A percentile compares a stretch with the other conserved stretches of the same genome.
These are phyloP conservation scores for Kazachstania sp. DNA, from an alignment of 1,139 yeast species.

Conservation along the genomic window DNA sequence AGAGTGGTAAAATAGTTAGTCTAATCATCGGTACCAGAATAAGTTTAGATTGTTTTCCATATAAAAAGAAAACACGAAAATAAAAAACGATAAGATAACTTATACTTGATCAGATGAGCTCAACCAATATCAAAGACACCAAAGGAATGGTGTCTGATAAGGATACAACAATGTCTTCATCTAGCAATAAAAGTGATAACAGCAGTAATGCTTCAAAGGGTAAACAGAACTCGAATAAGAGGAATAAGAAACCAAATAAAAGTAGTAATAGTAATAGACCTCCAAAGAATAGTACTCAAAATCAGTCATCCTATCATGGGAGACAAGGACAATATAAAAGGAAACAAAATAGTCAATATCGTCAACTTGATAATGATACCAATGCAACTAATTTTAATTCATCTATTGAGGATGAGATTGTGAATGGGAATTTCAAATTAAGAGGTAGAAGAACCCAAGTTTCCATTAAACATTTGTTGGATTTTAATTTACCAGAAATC, in stretches of 20 bases:
- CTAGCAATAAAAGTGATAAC: neutral
- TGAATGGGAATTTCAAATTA: constrained; percentile 30
- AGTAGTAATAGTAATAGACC: neutral
- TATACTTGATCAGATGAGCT: neutral
- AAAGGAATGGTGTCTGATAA: neutral
- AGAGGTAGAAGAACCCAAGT: constrained; percentile 46
- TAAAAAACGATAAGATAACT: neutral
- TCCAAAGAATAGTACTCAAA: constrained; percentile 1
- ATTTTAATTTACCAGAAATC: constrained; percentile 51
- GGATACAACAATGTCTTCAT: neutral
- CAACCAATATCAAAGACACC: neutral
- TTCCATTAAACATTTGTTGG: constrained; percentile 56
- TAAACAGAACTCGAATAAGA: neutral
- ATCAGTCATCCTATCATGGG: neutral
- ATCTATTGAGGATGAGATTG: constrained; percentile 33
- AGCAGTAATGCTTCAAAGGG: neutral
- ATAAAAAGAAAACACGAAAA: too few relatives aligned
- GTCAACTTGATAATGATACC: neutral
- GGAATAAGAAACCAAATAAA: neutral
- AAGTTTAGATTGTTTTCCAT: too few relatives aligned
- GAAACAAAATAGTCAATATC: constrained; percentile 7
- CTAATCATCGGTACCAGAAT: too few relatives aligned
- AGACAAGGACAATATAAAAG: constrained; percentile 13
- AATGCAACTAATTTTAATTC: constrained; percentile 11
- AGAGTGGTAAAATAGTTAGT: too few relatives aligned